Evolutionary conservation across 2,329 filamentous ascomycete species (phyloP).

Genomic region (Alternaria ventricosa): DNA sequence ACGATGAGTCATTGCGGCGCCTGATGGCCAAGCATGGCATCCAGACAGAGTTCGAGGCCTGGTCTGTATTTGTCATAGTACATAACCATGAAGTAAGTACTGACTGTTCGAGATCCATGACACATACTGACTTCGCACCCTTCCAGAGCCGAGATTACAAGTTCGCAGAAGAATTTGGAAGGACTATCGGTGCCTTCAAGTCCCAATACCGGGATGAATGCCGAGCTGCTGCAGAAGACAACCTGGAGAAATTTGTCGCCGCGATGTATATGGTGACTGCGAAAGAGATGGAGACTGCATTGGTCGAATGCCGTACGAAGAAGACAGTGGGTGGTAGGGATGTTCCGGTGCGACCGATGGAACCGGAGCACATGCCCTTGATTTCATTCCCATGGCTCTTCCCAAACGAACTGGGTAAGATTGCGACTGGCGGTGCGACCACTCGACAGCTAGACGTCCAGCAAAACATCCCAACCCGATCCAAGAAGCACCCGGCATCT

Average conservation of each 20-base stretch:
- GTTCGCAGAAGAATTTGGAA: slow-evolving; percentile 80
- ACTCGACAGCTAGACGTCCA: neutral
- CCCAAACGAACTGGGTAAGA: slow-evolving; percentile 70
- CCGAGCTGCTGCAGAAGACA: slow-evolving; percentile 64
- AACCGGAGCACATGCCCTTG: slow-evolving; percentile 71
- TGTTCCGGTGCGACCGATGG: slow-evolving; percentile 49
- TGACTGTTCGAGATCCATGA: neutral
- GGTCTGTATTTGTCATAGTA: slow-evolving; percentile 81
- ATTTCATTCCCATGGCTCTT: slow-evolving; percentile 98
- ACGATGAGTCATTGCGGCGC: slow-evolving; percentile 77
- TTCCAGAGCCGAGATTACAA: slow-evolving; percentile 74
- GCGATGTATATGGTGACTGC: slow-evolving; percentile 89
- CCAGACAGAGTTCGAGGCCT: slow-evolving; percentile 88
- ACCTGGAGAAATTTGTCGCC: slow-evolving; percentile 74
- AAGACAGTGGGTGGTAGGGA: slow-evolving; percentile 49
- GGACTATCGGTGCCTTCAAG: slow-evolving; percentile 70
- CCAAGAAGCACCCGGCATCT: slow-evolving; percentile 8
- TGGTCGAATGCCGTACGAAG: slow-evolving; percentile 57
- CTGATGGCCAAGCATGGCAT: slow-evolving; percentile 88
- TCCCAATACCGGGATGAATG: slow-evolving; percentile 72
- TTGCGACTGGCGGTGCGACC: slow-evolving; percentile 59
- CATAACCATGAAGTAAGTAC: slow-evolving; percentile 66
- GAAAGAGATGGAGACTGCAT: slow-evolving; percentile 68
- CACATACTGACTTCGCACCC: neutral
- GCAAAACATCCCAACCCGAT: slow-evolving; percentile 1